Evolutionary conservation across 495 filamentous ascomycete genomes (phyloP).

Genomic region (Podospora appendiculata): DNA sequence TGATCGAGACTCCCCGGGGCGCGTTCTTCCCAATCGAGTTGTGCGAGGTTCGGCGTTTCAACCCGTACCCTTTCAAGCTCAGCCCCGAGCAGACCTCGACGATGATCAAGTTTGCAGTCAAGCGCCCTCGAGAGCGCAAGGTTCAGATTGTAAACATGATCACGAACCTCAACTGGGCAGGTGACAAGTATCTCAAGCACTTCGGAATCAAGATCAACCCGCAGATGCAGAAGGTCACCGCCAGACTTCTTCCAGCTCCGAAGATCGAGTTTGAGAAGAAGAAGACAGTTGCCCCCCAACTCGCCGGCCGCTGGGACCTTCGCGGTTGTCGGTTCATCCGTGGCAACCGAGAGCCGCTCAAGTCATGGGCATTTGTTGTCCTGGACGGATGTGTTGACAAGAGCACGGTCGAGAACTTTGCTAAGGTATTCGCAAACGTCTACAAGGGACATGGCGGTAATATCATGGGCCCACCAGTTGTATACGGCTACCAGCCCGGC

Average conservation of each 20-base stretch:
- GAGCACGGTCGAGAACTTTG: conserved; percentile 46
- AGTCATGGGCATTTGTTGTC: conserved; percentile 58
- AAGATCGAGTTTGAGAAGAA: conserved; percentile 55
- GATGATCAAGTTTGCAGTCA: conserved; percentile 84
- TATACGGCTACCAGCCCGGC: conserved; percentile 9
- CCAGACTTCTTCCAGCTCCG: conserved; percentile 63
- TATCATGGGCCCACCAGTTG: conserved; percentile 33
- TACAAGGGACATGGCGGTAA: conserved; percentile 68
- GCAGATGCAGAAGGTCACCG: conserved; percentile 55
- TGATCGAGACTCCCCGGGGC: conserved; percentile 61
- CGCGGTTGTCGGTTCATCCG: conserved; percentile 66
- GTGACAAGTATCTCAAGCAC: conserved; percentile 56
- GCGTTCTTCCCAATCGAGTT: conserved; percentile 74
- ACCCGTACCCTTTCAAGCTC: conserved; percentile 76
- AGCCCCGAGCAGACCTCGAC: conserved; percentile 52
- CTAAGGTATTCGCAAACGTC: conserved; percentile 47
- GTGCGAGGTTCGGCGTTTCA: conserved; percentile 46
- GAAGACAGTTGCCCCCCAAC: conserved; percentile 43
- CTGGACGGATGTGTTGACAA: conserved; percentile 21
- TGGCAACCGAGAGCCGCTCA: conserved; percentile 50
- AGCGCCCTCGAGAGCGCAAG: conserved; percentile 55
- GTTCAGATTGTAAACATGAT: conserved; percentile 57
- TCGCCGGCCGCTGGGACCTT: conserved; percentile 76
- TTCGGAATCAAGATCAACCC: conserved; percentile 63
- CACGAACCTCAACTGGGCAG: conserved; percentile 53